phyloP scores from a whole-genome alignment of 768 basidiomycete species.

The Hygrophorus russula region DNA sequence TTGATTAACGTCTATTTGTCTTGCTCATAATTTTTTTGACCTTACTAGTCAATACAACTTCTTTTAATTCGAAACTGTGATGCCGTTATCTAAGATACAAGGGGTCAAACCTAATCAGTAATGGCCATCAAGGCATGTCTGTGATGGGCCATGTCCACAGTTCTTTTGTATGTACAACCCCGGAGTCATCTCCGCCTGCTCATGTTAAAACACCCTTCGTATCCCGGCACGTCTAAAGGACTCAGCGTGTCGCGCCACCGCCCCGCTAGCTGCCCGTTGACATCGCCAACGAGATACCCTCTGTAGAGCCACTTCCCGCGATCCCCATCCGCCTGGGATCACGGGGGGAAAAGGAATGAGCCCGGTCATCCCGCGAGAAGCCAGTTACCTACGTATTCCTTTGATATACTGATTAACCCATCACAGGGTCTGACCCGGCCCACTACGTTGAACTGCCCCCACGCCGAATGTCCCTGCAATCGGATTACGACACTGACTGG shows the following conservation, averaged over 20 bases:
- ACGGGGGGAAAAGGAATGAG: slow-evolving; percentile 1
- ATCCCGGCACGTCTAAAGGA: slow-evolving; percentile 48
- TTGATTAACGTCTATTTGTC: too few species aligned
- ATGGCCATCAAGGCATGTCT: neutral
- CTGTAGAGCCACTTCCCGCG: slow-evolving; percentile 82
- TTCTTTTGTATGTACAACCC: neutral
- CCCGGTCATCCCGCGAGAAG: slow-evolving; percentile 7
- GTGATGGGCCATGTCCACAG: neutral
- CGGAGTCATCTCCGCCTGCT: slow-evolving; percentile 47
- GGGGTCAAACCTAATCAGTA: neutral
- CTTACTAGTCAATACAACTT: too few species aligned
- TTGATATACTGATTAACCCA: slow-evolving; percentile 71
- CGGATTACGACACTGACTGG: neutral
- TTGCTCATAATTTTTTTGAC: too few species aligned
- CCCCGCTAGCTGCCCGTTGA: slow-evolving; percentile 63
- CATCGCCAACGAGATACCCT: slow-evolving; percentile 66
- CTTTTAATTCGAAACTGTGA: too few species aligned
- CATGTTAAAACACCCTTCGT: slow-evolving; percentile 83
- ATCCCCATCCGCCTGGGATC: slow-evolving; percentile 49
- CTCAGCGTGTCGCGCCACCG: slow-evolving; percentile 83
- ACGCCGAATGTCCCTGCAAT: slow-evolving; percentile 75
- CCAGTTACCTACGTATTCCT: slow-evolving; percentile 59
- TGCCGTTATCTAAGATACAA: neutral
- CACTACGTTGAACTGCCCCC: slow-evolving; percentile 76
- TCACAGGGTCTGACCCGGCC: slow-evolving; percentile 77